Base-by-base conservation (phyloP, 202 grass and related monocot genomes). In the Carex arenaria region DNA sequence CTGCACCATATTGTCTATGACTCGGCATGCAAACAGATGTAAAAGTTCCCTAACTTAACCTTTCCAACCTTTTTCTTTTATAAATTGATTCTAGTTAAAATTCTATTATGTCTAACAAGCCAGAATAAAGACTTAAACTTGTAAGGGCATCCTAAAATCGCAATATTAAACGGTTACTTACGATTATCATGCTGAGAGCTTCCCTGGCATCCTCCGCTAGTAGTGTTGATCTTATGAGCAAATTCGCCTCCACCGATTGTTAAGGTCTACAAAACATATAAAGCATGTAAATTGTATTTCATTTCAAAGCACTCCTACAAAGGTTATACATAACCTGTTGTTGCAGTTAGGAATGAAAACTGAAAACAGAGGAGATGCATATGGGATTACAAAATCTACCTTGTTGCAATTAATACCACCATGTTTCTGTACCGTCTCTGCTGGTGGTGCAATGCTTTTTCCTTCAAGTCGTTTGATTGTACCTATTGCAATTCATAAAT, bases 1-100 rank as follows among this genome's bases (percentile, higher is more conserved):
- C 91, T 42, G 88, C 94, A 14, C 81, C 87, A 78, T 90, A 90
- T 87, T 87, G 83, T 17, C 94, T 85, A 49, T 97, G 94, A 89
- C 36, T 83, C 26, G 0, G 26, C 26, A 26, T 26, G 26, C 1
- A 26, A 26, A 26, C 26, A 26, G 26, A 26, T 26, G 26, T 26
- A 26, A 26, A 26, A 26, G 26, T 26, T 5, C 0, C 9, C 9
- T 11, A 11, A 26, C 26, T 26, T 2, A 49, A 49, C 45, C 45
- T 49, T 49, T 11, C 0, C 45, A 49, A 11, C 2, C 3, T 11
- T 11, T 49, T 11, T 49, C 11, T 36, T 36, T 36, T 36, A 4
- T 36, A 49, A 49, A 42, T 49, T 2, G 45, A 10, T 49, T 49
- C 45, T 49, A 11, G 45, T 49, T 49, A 49, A 49, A 49, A 49